Conservation (phyloP, 2,329 filamentous ascomycete species). For the Cercospora sesami region DNA sequence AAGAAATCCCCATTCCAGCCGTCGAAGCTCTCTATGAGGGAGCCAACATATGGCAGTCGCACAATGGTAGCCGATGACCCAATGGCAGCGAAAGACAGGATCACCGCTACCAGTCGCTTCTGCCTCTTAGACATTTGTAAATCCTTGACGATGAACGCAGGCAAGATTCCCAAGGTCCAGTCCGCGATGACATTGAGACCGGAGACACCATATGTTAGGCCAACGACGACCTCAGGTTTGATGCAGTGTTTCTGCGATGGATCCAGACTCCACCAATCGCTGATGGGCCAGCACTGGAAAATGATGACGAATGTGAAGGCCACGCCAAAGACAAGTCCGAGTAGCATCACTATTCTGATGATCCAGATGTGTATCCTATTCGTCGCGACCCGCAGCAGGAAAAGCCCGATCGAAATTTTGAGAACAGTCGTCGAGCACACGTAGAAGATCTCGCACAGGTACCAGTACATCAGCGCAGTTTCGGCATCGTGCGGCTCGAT, state of each 20-base stretch:
- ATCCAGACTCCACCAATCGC: slow-evolving; percentile 53
- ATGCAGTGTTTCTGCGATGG: slow-evolving; percentile 46
- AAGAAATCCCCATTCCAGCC: slow-evolving; percentile 44
- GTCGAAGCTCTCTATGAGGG: slow-evolving; percentile 39
- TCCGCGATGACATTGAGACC: slow-evolving; percentile 46
- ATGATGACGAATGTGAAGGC: slow-evolving; percentile 54
- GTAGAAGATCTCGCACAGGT: slow-evolving; percentile 59
- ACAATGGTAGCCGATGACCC: slow-evolving; percentile 56
- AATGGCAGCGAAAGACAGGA: slow-evolving; percentile 44
- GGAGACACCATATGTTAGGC: slow-evolving; percentile 37
- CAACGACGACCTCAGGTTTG: slow-evolving; percentile 50
- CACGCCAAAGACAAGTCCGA: slow-evolving; percentile 48
- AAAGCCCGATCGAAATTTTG: slow-evolving; percentile 56
- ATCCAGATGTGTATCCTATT: slow-evolving; percentile 48
- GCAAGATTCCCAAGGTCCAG: slow-evolving; percentile 45
- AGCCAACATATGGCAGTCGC: slow-evolving; percentile 47
- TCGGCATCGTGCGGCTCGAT: slow-evolving; percentile 31
- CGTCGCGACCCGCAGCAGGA: slow-evolving; percentile 55
- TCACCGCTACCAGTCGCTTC: slow-evolving; percentile 42
- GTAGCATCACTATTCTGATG: slow-evolving; percentile 50
- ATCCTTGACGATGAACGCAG: slow-evolving; percentile 46
- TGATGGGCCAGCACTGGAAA: slow-evolving; percentile 56
- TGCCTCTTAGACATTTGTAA: slow-evolving; percentile 43
- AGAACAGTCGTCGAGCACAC: slow-evolving; percentile 50
- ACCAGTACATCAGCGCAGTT: slow-evolving; percentile 49